Evolutionary conservation across 495 filamentous ascomycete genomes (phyloP), one percentile per base, ranked within the genome.

Genomic region (Viridothelium virens): DNA sequence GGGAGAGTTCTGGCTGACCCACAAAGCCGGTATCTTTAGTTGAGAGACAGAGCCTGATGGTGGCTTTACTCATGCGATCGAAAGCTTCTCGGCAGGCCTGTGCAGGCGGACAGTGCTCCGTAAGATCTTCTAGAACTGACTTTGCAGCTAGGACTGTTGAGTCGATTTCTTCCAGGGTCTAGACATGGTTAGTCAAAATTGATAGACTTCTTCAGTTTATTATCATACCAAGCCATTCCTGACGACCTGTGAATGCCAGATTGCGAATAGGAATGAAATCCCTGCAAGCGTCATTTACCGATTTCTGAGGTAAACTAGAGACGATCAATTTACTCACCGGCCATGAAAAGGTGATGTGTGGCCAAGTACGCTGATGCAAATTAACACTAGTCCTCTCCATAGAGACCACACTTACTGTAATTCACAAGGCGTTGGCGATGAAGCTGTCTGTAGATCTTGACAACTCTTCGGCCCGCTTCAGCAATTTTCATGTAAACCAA

Each of bases 261-360:
- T 93, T 16, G 94, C 91, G 74, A 96, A 97, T 4, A 97, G 83
- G 74, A 96, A 97, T 3, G 93, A 94, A 62, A 97, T 96, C 31
- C 92, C 86, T 88, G 25, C 25, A 25, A 66, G 46, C 12, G 5
- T 16, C 34, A 65, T 66, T 56, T 65, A 38, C 2, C n/a, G 33
- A 31, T 36, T 7, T 36, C 18, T 9, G 10, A 18, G 53, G 36
- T 5, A 59, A 34, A 38, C 16, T 14, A 4, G 14, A 3, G n/a
- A 18, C 2, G 3, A 63, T 18, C 38, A n/a, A 38, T 65, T 38
- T 25, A 70, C 78, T 72, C 80, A 86, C 87, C 93, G 18, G 93
- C 92, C 90, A 96, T 96, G 76, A 97, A 97, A 18, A 97, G 81
- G 76, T 97, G 93, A 74, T 97, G 93, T 2, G 93, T 97, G n/a